Conservation (phyloP, 345 rosid genomes). For the Salix exigua region DNA sequence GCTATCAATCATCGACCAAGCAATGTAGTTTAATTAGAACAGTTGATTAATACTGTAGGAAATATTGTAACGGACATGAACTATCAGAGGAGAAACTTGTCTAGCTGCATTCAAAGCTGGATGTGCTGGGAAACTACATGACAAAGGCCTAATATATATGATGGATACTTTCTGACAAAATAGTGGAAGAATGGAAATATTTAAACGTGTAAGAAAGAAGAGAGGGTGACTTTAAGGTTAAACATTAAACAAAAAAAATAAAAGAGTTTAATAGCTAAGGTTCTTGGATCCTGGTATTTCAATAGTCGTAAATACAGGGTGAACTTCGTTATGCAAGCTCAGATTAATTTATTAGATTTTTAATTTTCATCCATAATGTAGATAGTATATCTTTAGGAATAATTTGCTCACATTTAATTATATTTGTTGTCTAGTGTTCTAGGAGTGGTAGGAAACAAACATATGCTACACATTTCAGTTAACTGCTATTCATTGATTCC, state of each 20-base stretch:
- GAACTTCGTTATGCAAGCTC: not conserved
- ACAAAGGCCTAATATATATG: not conserved
- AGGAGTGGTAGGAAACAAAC: not conserved
- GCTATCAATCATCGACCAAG: not conserved
- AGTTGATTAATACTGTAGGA: not conserved
- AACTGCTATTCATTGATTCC: not conserved
- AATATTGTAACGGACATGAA: not conserved
- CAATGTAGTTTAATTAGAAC: not conserved
- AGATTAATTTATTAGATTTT: not conserved
- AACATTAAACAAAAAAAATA: no score
- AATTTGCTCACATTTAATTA: not conserved
- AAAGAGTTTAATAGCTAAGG: not conserved
- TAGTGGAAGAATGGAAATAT: not conserved
- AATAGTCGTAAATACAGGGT: not conserved
- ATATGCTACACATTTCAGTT: not conserved
- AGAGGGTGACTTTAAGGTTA: not conserved
- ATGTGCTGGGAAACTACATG: not conserved
- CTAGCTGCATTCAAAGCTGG: not conserved
- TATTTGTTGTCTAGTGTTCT: not conserved
- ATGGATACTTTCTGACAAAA: not conserved
- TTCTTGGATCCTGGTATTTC: not conserved
- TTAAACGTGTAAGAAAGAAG: not conserved
- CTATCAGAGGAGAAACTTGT: not conserved
- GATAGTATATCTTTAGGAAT: not conserved
- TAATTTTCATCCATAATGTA: not conserved